Conservation (phyloP, 768 basidiomycete genomes). For the Suillus tomentosus region DNA sequence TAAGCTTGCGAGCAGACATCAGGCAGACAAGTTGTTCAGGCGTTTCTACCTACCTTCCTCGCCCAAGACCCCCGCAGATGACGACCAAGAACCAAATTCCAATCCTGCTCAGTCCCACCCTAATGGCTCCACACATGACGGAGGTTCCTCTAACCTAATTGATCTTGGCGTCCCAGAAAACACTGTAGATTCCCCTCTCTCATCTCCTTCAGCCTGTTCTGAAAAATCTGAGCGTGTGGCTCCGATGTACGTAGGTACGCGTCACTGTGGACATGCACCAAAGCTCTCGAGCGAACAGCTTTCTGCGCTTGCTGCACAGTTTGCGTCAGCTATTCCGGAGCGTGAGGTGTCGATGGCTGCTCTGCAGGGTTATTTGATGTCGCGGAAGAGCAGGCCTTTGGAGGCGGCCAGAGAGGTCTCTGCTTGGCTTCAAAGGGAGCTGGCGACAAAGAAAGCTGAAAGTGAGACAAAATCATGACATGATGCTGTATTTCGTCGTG, state of each 20-base stretch:
- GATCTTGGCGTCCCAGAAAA: constrained; percentile 15
- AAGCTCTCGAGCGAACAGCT: constrained; percentile 43
- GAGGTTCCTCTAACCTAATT: constrained; percentile 17
- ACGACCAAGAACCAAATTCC: background rate
- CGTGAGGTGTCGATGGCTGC: constrained; percentile 44
- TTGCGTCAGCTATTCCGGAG: constrained; percentile 55
- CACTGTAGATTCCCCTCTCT: background rate
- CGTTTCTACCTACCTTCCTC: constrained; percentile 61
- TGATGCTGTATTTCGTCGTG: background rate
- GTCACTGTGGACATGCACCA: constrained; percentile 40
- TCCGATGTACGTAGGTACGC: constrained; percentile 17
- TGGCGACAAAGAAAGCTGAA: constrained; percentile 13
- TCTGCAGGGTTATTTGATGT: constrained; percentile 66
- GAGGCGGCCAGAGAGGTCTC: constrained; percentile 50
- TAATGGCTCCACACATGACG: background rate
- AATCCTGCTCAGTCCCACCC: constrained; percentile 4
- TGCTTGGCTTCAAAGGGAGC: constrained; percentile 54
- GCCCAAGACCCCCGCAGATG: background rate
- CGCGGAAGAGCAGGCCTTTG: constrained; percentile 59
- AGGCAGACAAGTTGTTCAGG: constrained; percentile 64
- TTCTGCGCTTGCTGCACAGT: constrained; percentile 51
- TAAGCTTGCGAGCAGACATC: constrained; percentile 68
- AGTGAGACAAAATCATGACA: background rate
- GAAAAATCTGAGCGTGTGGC: constrained; percentile 20
- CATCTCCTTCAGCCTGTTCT: constrained; percentile 9